Percentiles rank a stretch among this genome's conserved stretches.
Conservation (phyloP, 1,139 yeast genomes). For the Sugiyamaella novakii region DNA sequence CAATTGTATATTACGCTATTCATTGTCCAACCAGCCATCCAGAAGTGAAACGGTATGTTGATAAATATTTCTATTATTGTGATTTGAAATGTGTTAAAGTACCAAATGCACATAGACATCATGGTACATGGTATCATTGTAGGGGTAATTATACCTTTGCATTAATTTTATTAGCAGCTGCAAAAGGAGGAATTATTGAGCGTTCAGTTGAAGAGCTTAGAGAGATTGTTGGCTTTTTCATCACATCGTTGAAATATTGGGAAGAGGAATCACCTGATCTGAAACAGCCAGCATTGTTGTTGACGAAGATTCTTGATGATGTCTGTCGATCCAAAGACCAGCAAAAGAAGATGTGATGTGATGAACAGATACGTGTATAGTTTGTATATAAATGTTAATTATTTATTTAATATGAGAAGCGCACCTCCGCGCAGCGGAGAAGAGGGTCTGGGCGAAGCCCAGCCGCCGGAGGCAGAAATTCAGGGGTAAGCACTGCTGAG, state of each 20-base stretch:
- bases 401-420: too few relatives aligned
- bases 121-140: constrained; percentile 28
- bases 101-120: constrained; percentile 26
- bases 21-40: constrained; percentile 26
- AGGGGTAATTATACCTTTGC: constrained; percentile 24
- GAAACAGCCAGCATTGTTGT: constrained; percentile 18
- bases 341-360: constrained; percentile 5
- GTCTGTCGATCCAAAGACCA: constrained; percentile 12
- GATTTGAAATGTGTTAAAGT: constrained; percentile 21
- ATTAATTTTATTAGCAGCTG: constrained; percentile 23
- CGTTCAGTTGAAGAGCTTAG: constrained; percentile 20
- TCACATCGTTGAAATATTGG: constrained; percentile 25
- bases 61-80: constrained; percentile 24
- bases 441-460: constrained; percentile 2
- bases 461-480: constrained; percentile 2
- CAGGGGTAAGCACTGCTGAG: constrained; percentile 1
- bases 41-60: constrained; percentile 23
- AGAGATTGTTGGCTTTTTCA: constrained; percentile 23
- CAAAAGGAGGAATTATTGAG: constrained; percentile 24
- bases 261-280: constrained; percentile 25
- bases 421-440: neutral
- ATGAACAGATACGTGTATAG: too few relatives aligned
- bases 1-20: constrained; percentile 27
- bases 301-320: constrained; percentile 20
- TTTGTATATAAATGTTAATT: too few relatives aligned